These are phyloP conservation scores for Globisporangium splendens DNA, from an alignment of 352 stramenopile species.

Conservation along the genomic window DNA sequence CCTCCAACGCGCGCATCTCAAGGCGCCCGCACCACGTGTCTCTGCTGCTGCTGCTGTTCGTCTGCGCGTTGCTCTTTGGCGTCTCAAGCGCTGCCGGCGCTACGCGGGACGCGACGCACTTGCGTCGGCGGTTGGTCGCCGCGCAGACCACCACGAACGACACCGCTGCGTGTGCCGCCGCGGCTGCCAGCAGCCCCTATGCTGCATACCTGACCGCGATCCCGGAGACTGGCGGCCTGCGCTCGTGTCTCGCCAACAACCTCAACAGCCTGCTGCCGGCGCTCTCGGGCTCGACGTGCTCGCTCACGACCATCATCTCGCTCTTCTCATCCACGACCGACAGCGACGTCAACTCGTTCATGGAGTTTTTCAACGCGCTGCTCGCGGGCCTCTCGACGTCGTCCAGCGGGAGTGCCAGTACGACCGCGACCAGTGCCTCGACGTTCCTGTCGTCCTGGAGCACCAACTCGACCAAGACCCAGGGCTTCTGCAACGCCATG, in stretches of 20 bases:
- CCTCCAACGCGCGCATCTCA: too few relatives aligned
- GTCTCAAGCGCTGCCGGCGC: too few relatives aligned
- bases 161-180: constrained; percentile 31
- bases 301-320: constrained; percentile 42
- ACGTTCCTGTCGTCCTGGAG: constrained; percentile 34
- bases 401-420: constrained; percentile 13
- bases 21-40: too few relatives aligned
- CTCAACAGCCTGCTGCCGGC: constrained; percentile 33
- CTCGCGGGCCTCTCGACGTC: constrained; percentile 23
- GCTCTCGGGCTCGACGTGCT: constrained; percentile 41
- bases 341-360: constrained; percentile 33
- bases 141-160: constrained; percentile 17
- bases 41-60: too few relatives aligned
- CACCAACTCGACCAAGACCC: constrained; percentile 31
- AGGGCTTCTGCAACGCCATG: constrained; percentile 57
- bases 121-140: constrained; percentile 4
- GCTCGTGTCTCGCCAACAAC: constrained; percentile 49
- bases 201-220: constrained; percentile 39
- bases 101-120: neutral
- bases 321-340: constrained; percentile 28
- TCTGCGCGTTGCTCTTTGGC: too few relatives aligned
- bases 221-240: constrained; percentile 38
- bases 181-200: constrained; percentile 37
- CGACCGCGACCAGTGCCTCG: constrained; percentile 17
- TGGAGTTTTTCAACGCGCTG: constrained; percentile 35